These are phyloP conservation scores for Pezicula neosporulosa DNA, from an alignment of 2,329 filamentous ascomycete species.

Conservation along the genomic window DNA sequence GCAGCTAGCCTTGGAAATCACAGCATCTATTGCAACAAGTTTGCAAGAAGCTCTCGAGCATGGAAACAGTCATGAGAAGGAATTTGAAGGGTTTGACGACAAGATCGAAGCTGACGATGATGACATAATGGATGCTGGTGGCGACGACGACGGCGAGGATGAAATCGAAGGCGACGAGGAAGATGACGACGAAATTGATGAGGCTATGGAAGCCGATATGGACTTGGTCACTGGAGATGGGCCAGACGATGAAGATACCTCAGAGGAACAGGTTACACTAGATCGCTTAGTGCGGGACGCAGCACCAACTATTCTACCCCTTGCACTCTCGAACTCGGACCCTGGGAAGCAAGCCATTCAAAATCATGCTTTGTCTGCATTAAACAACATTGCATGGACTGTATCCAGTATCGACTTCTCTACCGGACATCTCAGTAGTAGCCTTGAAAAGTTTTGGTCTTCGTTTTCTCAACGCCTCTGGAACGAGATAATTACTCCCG, in stretches of 20 bases:
- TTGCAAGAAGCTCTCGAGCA: conserved; percentile 49
- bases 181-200: conserved; percentile 51
- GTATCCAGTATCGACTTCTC: conserved; percentile 58
- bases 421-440: conserved; percentile 42
- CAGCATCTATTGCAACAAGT: conserved; percentile 61
- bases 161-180: conserved; percentile 36
- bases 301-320: conserved; percentile 21
- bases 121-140: conserved; percentile 38
- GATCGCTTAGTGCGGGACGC: conserved; percentile 25
- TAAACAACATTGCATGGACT: conserved; percentile 68
- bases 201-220: conserved; percentile 61
- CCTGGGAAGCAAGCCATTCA: conserved; percentile 42
- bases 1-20: conserved; percentile 53
- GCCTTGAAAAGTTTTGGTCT: conserved; percentile 51
- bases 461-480: conserved; percentile 54
- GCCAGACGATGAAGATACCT: conserved; percentile 34
- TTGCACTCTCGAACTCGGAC: conserved; percentile 11
- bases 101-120: conserved; percentile 32
- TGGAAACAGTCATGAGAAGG: conserved; percentile 35
- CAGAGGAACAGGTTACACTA: conserved; percentile 22
- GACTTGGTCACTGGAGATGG: conserved; percentile 54
- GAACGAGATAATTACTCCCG: conserved; percentile 50
- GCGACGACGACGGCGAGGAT: conserved; percentile 34
- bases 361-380: conserved; percentile 51
- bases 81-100: conserved; percentile 35